phyloP scores from a whole-genome alignment of 2,329 filamentous ascomycete genomes.

The Aspergillus chevalieri region DNA sequence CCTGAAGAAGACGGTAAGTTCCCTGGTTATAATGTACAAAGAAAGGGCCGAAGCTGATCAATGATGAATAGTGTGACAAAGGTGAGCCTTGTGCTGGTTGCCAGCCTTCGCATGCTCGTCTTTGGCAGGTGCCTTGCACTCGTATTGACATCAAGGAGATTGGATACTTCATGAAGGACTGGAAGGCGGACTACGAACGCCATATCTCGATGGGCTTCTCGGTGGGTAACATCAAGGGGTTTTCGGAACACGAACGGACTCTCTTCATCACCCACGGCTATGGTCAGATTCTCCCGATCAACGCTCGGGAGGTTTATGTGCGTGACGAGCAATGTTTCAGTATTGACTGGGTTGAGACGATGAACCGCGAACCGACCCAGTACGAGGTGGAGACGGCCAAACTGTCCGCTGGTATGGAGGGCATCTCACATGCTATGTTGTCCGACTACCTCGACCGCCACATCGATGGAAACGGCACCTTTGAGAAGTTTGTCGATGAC shows the following conservation, averaged over 20 bases:
- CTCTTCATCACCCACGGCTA: conserved; percentile 96
- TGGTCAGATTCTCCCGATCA: conserved; percentile 85
- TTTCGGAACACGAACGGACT: conserved; percentile 55
- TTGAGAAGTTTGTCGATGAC: conserved; percentile 89
- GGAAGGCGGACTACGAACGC: conserved; percentile 93
- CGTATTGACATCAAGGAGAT: conserved; percentile 99
- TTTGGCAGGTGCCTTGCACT: conserved; percentile 97
- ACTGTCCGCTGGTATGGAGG: conserved; percentile 82
- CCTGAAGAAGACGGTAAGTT: conserved; percentile 76
- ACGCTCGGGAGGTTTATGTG: conserved; percentile 88
- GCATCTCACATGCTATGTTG: conserved; percentile 71
- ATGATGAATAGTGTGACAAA: conserved; percentile 64
- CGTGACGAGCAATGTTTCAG: conserved; percentile 88
- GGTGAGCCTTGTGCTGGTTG: conserved; percentile 93
- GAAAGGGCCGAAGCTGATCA: not conserved
- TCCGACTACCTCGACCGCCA: conserved; percentile 94
- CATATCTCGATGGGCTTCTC: conserved; percentile 83
- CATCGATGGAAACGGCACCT: conserved; percentile 81
- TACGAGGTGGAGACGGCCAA: conserved; percentile 85
- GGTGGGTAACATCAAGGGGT: conserved; percentile 90
- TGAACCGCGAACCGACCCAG: conserved; percentile 66
- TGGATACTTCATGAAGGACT: conserved; percentile 98
- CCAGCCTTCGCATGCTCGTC: conserved; percentile 86
- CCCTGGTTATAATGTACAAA: not conserved
- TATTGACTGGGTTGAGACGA: conserved; percentile 86